phyloP scores from a whole-genome alignment of 768 basidiomycete species.

The Phylloporus sp. region DNA sequence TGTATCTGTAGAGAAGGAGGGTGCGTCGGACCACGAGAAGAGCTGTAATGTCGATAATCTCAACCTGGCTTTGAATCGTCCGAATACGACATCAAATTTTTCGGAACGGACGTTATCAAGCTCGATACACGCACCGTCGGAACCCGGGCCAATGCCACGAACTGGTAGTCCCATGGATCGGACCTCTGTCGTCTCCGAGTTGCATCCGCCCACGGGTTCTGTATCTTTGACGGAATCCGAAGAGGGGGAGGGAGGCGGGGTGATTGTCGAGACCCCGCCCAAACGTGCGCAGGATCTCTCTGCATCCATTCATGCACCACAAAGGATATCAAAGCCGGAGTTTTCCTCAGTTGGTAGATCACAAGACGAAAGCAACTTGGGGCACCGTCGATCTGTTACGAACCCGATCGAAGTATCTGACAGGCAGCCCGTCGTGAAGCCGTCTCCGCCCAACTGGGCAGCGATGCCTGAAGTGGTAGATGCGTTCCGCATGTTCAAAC shows the following conservation, averaged over 20 bases:
- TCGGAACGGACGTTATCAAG: conserved; percentile 4
- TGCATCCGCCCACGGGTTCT: neutral
- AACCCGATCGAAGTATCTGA: neutral
- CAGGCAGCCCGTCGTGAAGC: neutral
- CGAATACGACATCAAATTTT: neutral
- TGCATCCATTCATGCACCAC: conserved; percentile 13
- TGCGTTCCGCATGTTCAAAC: conserved; percentile 14
- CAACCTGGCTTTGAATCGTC: neutral
- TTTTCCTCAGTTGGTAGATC: neutral
- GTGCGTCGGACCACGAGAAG: neutral
- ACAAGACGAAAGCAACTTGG: neutral
- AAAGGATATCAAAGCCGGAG: neutral
- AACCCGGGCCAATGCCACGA: neutral
- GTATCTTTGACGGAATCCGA: neutral
- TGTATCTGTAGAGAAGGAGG: neutral
- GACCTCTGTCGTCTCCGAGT: neutral
- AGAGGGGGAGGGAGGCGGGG: neutral
- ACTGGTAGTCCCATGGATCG: neutral
- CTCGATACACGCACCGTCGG: conserved; percentile 16
- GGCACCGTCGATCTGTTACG: neutral
- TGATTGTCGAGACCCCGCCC: neutral
- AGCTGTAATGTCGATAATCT: neutral
- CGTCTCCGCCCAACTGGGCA: conserved; percentile 11
- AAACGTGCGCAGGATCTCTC: neutral
- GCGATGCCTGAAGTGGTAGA: conserved; percentile 18